Percentiles rank a stretch among this genome's conserved stretches.
Evolutionary conservation across 805 yeast species (phyloP).

Genomic region (Wickerhamomyces chambardii): DNA sequence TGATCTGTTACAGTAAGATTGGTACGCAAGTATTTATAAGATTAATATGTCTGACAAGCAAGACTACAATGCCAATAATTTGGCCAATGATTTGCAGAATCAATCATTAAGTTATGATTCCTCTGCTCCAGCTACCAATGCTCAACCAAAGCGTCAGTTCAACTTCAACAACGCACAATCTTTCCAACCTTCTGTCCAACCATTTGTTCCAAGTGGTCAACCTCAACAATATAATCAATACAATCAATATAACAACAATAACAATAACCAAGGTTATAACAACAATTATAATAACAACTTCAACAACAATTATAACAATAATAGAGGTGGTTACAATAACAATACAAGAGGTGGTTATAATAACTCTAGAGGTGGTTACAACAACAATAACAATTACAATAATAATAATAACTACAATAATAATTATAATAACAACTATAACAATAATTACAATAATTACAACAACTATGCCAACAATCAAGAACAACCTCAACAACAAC

Average conservation of each 20-base stretch:
- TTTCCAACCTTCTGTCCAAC: conserved; percentile 36
- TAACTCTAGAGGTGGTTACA: conserved; percentile 17
- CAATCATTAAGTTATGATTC: conserved; percentile 18
- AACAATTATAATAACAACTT: conserved; percentile 5
- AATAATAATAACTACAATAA: conserved; percentile 14
- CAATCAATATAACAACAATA: conserved; percentile 8
- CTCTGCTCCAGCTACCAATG: too few species aligned
- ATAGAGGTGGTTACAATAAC: conserved; percentile 8
- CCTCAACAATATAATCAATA: conserved; percentile 12
- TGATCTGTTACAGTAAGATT: too few species aligned
- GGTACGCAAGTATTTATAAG: background rate
- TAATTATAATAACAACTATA: conserved; percentile 15
- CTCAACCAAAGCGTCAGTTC: conserved; percentile 26
- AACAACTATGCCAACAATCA: conserved; percentile 5
- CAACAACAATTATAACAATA: conserved; percentile 9
- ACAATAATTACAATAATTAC: conserved; percentile 8
- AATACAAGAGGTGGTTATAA: conserved; percentile 6
- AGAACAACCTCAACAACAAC: conserved; percentile 17
- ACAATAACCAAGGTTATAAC: conserved; percentile 8
- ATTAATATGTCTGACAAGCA: conserved; percentile 11
- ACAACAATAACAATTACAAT: conserved; percentile 11
- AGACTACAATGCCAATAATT: conserved; percentile 13
- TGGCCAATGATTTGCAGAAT: conserved; percentile 21
- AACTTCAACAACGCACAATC: conserved; percentile 42
- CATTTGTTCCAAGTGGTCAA: conserved; percentile 25